Base-by-base conservation (phyloP, 805 yeast species). In the Saccharomycopsis schoenii region DNA sequence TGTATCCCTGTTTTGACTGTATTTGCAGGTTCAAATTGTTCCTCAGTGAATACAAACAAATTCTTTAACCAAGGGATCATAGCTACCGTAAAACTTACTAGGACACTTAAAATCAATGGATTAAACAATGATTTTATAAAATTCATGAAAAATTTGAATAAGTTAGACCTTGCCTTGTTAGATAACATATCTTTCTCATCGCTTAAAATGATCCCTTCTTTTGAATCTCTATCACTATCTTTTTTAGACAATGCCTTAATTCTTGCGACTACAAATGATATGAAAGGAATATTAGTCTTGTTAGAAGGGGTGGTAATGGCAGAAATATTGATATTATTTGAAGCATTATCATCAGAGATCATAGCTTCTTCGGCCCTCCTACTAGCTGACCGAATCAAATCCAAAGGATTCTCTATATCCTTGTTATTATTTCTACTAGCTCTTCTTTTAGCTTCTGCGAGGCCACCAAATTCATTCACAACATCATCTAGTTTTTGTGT, bases 11-110 rank as follows among this genome's bases (percentile, higher is more conserved):
- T 56, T 19, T 60, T 34, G n/a, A 41, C 51, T 1, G 63, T 60
- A 36, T 39, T 47, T 6, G 34, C 51, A 29, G 75, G 70, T 52
- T 74, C 59, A 24, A 60, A 56, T 21, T 47, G 14, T 17, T 73
- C 75, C 29, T 73, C 69, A 21, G 81, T 80, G 0, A 68, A 66
- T 10, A 83, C 85, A 69, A 89, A 89, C 19, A 87, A 74, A 0
- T 89, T 85, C 64, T 85, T 83, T 1, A 88, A 74, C 80, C 97
- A 93, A 0, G 97, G 97, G 15, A 92, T 79, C 89, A 93, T 85
- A 4, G 93, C 81, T 19, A 89, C 76, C 0, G 79, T 74, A 37
- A 92, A 74, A 1, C 93, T 79, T 0, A 84, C 58, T 9, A 92
- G 74, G 14, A 90, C 77, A 0, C 91, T 76, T 2, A 87, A 64